Conservation (phyloP, 768 basidiomycete species). For the Kwoniella pini region DNA sequence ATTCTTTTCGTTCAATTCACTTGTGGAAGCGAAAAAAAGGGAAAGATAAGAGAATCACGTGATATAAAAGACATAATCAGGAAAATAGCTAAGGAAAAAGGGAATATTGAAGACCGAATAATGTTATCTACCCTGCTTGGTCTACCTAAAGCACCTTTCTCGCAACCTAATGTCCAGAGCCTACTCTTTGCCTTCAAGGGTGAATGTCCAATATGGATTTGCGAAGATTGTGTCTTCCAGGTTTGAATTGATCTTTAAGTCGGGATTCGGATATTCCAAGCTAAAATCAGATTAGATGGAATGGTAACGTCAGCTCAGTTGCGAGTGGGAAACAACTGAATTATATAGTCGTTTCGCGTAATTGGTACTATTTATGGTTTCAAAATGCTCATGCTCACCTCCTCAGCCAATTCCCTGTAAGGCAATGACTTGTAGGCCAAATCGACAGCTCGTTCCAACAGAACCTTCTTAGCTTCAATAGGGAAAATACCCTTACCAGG, state of each 20-base stretch:
- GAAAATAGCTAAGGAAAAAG: too few species aligned
- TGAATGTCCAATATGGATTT: conserved; percentile 6
- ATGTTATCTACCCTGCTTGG: too few species aligned
- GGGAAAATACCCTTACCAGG: background rate
- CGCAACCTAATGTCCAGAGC: too few species aligned
- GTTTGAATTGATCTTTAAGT: conserved; percentile 24
- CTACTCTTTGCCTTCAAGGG: background rate
- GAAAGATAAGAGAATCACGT: too few species aligned
- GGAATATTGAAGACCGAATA: too few species aligned
- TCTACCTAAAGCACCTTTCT: too few species aligned
- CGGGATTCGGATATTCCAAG: conserved; percentile 16
- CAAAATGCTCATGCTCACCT: conserved; percentile 9
- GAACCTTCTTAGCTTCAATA: background rate
- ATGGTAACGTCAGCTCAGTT: conserved; percentile 9
- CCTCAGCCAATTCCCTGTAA: conserved; percentile 10
- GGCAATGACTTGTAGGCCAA: conserved; percentile 15
- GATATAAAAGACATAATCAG: too few species aligned
- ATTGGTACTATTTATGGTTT: too few species aligned
- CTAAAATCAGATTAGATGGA: background rate
- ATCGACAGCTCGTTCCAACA: conserved; percentile 16
- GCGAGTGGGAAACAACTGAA: background rate
- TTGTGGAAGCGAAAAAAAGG: too few species aligned
- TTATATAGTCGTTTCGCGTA: background rate
- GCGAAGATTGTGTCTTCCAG: conserved; percentile 11
- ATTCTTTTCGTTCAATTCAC: too few species aligned